Base-by-base conservation (phyloP, 441 rosid species). In the Populus hybrid region DNA sequence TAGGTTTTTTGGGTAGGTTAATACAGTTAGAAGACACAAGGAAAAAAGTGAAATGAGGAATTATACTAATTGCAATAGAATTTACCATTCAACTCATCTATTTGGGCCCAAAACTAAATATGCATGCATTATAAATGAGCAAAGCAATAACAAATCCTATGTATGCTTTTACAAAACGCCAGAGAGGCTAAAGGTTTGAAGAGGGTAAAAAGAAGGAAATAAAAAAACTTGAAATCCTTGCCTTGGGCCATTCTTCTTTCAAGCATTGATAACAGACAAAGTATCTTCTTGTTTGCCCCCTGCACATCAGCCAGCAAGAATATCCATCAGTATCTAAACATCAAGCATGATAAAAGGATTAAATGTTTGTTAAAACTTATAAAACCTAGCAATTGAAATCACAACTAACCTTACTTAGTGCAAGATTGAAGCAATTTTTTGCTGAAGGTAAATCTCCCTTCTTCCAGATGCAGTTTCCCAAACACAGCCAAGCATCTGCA, bases 171-270 rank as follows among this genome's bases (percentile, higher is more conserved):
- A 4, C 53, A 12, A 46, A 8, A 12, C 10, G 20, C 12, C 42
- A 63, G 12, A 65, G 50, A 36, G 69, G 11, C 24, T 21, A 74
- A 10, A 79, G 1, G 53, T 14, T 46, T 46, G 6, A 3, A 6
- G 12, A 40, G 38, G 16, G 34, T 21, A 14, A 12, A 28, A 68
- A 18, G 12, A 68, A 24, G n/a, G 20, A 30, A 42, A 67, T 11
- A 69, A 20, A 46, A 68, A 32, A 20, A 46, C 18, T 59, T 20
- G 73, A 65, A 35, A 67, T 72, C 77, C 91, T 86, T 80, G 80
- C 93, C 96, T 90, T 90, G 92, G 76, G 92, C 89, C 87, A 89
- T 88, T 83, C 84, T 89, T 83, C 94, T 88, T 85, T 89, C 92
- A 70, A 91, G 92, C 96, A 90, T 91, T 70, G 96, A 91, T 30